These are phyloP conservation scores for Allantophomopsis cytisporea DNA, from an alignment of 2,329 filamentous ascomycete genomes.

Conservation along the genomic window DNA sequence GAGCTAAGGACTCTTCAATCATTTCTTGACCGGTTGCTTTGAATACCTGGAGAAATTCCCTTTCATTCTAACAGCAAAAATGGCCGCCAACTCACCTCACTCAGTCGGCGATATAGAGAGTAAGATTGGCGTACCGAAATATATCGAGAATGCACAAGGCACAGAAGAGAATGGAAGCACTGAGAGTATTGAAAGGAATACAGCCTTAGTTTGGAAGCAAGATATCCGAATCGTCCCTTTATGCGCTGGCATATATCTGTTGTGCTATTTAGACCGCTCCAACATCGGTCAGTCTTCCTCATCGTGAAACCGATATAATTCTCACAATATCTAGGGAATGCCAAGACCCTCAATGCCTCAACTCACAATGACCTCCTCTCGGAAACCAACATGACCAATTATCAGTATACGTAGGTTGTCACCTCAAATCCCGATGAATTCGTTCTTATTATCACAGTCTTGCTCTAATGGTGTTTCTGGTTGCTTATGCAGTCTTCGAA, in stretches of 20 bases:
- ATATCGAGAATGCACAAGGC: no score
- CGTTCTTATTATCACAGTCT: constrained; percentile 16
- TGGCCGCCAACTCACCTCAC: no score
- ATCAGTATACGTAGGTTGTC: constrained; percentile 37
- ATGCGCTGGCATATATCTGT: constrained; percentile 48
- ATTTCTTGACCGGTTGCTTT: no score
- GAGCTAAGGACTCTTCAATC: no score
- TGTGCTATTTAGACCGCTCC: constrained; percentile 53
- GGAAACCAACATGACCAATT: constrained; percentile 44
- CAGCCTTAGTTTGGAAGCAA: constrained; percentile 37
- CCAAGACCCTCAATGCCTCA: constrained; percentile 49
- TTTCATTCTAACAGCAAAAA: no score
- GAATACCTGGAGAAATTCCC: no score
- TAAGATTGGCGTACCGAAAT: no score
- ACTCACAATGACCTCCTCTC: constrained; percentile 47
- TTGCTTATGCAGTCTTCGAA: constrained; percentile 33
- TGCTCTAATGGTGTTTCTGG: constrained; percentile 30
- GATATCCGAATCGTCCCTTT: constrained; percentile 51
- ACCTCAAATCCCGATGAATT: not conserved
- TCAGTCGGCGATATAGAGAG: no score
- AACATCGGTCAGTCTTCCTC: constrained; percentile 39
- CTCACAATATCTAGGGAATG: constrained; percentile 27
- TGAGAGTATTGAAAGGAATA: constrained; percentile 8
- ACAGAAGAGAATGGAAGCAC: no score
- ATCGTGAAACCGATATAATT: not conserved